phyloP scores from a whole-genome alignment of 164 flowering plant genomes.

The Aristolochia contorta region DNA sequence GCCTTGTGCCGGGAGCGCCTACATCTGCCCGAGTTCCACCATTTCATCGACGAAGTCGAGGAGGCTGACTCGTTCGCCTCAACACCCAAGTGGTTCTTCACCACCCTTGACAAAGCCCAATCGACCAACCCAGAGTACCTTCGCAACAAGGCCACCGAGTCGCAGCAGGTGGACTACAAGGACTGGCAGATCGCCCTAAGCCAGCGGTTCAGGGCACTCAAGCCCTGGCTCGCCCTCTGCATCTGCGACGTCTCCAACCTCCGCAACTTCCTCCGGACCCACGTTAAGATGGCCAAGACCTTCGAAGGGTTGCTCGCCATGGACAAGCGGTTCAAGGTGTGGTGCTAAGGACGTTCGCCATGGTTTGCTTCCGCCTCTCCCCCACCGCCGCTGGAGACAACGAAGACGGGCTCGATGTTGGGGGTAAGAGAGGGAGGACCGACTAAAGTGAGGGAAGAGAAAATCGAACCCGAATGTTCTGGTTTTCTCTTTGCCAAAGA shows the following conservation, averaged over 20 bases:
- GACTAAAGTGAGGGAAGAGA: too few relatives aligned
- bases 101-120: constrained; percentile 38
- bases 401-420: not conserved
- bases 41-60: constrained; percentile 51
- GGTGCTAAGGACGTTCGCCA: constrained; percentile 39
- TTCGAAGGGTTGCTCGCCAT: constrained; percentile 35
- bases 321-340: constrained; percentile 62
- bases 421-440: too few relatives aligned
- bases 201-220: constrained; percentile 50
- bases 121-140: constrained; percentile 57
- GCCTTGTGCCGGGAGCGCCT: constrained; percentile 60
- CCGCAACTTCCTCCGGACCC: constrained; percentile 29
- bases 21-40: constrained; percentile 57
- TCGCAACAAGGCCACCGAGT: constrained; percentile 41
- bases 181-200: constrained; percentile 69
- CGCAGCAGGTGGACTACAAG: constrained; percentile 52
- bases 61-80: constrained; percentile 44
- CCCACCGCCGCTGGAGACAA: constrained; percentile 15
- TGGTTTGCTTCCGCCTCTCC: constrained; percentile 43
- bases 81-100: constrained; percentile 69
- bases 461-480: too few relatives aligned
- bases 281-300: constrained; percentile 46
- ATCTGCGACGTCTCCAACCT: constrained; percentile 48
- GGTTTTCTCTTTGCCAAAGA: too few relatives aligned
- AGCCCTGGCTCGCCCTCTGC: constrained; percentile 56